A percentile compares a stretch with the other conserved stretches of the same genome.
Evolutionary conservation across 225 moss, liverwort and hornwort genomes (phyloP).

Genomic region (Physcomitrellopsis africana): DNA sequence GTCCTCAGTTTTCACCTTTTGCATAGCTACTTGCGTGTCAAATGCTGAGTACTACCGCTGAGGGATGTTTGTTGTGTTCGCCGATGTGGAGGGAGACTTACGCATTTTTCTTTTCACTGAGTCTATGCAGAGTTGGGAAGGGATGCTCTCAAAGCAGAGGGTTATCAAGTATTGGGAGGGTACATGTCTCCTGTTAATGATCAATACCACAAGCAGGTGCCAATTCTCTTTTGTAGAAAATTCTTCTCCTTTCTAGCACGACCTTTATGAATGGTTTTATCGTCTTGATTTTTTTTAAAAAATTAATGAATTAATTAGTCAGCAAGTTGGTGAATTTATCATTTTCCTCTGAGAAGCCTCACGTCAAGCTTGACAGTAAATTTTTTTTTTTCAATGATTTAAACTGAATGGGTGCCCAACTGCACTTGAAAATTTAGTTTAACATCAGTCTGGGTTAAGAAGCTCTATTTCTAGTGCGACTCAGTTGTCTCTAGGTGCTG

Average conservation of each 20-base stretch:
- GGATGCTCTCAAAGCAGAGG: slow-evolving; percentile 69
- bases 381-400: no score
- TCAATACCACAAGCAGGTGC: slow-evolving; percentile 76
- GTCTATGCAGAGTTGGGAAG: slow-evolving; percentile 65
- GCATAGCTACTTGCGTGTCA: not conserved
- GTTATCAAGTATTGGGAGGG: slow-evolving; percentile 73
- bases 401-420: no score
- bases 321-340: no score
- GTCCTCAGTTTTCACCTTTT: not conserved
- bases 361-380: not conserved
- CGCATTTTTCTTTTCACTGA: not conserved
- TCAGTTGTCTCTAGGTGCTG: slow-evolving; percentile 25
- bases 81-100: slow-evolving; percentile 10
- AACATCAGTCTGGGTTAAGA: not conserved
- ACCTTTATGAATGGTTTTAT: no score
- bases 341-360: no score
- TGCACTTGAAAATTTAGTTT: not conserved
- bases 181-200: slow-evolving; percentile 88
- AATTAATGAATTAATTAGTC: no score
- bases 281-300: no score
- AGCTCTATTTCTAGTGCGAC: not conserved
- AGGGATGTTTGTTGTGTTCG: not conserved
- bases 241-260: no score
- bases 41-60: slow-evolving; percentile 2
- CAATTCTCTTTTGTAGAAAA: not conserved